Base-by-base conservation (phyloP, 192 early-diverging fungal genomes). In the Glomus cerebriforme region DNA sequence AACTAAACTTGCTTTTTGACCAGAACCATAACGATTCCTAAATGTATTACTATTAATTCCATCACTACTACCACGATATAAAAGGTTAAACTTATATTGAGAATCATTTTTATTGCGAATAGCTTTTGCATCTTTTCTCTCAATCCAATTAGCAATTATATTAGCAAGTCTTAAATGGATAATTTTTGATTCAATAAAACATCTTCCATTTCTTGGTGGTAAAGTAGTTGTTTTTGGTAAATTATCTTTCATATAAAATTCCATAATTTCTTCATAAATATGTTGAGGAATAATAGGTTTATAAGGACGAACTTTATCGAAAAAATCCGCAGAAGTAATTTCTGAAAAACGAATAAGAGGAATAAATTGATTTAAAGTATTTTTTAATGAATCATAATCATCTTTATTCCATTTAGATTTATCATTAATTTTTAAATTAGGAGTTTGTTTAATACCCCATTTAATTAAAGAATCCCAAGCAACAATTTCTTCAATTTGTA, bases 391-490 rank as follows among this genome's bases (percentile, higher is more conserved):
- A 8, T 27, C 34, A 59, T 49, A 74, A 74, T 74, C 29, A 7
- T 74, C 10, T 7, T 17, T 6, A 31, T 35, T 54, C 72, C 72
- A 74, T 29, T 47, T 27, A 29, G 22, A 5, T 9, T 19, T 13
- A 69, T 43, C 22, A 15, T 32, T 43, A 43, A 1, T 35, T n/a
- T 3, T 15, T 54, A 54, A 54, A 54, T 2, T 13, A 54, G 3
- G 17, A 54, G 47, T 54, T 63, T 75, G 73, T 32, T 22, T 6
- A 12, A 39, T 32, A 35, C 54, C 27, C 59, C 73, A 75, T 60
- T 60, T 75, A 35, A 75, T 35, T n/a, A 75, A 17, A 60, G 62
- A 49, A 49, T 59, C 73, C 73, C 73, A 75, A 35, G 59, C 15
- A 22, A 35, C 29, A 39, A 19, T 27, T 60, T 75, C 73, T n/a